phyloP scores from a whole-genome alignment of 164 flowering plant genomes.

The Vitis riparia region DNA sequence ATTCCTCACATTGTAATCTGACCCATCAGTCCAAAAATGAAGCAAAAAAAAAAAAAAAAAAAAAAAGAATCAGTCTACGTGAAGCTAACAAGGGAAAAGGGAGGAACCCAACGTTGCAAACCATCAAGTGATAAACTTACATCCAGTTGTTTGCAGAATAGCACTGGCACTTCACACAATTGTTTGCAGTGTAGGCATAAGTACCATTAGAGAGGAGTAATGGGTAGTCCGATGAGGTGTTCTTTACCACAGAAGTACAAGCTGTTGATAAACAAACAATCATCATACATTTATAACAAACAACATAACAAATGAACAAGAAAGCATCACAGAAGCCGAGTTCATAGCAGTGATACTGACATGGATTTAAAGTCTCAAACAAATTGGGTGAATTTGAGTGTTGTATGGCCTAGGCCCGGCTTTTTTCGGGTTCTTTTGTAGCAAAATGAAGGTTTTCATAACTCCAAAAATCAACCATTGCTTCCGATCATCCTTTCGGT shows the following conservation, averaged over 20 bases:
- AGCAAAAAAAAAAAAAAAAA: not conserved
- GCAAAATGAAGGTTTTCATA: no score
- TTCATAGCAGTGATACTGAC: no score
- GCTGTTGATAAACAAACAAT: constrained; percentile 30
- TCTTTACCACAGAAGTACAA: constrained; percentile 45
- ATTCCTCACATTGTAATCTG: constrained; percentile 63
- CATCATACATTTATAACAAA: no score
- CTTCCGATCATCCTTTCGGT: no score
- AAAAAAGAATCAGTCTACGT: not conserved
- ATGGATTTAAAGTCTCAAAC: no score
- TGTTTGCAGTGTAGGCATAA: constrained; percentile 54
- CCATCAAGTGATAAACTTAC: constrained; percentile 35
- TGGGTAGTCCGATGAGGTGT: constrained; percentile 42
- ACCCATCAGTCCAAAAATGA: not conserved
- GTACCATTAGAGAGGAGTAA: constrained; percentile 59
- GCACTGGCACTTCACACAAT: constrained; percentile 65
- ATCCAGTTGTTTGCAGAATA: constrained; percentile 35
- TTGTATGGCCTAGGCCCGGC: no score
- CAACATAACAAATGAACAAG: no score
- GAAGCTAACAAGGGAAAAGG: not conserved
- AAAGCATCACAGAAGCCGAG: no score
- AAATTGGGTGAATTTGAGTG: no score
- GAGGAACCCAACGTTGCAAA: not conserved
- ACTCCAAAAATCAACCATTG: no score
- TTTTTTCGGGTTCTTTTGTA: no score